Percentiles rank a stretch among this genome's conserved stretches.
Evolutionary conservation across 2,329 filamentous ascomycete genomes (phyloP).

Genomic region (Penicillium psychrosexuale): DNA sequence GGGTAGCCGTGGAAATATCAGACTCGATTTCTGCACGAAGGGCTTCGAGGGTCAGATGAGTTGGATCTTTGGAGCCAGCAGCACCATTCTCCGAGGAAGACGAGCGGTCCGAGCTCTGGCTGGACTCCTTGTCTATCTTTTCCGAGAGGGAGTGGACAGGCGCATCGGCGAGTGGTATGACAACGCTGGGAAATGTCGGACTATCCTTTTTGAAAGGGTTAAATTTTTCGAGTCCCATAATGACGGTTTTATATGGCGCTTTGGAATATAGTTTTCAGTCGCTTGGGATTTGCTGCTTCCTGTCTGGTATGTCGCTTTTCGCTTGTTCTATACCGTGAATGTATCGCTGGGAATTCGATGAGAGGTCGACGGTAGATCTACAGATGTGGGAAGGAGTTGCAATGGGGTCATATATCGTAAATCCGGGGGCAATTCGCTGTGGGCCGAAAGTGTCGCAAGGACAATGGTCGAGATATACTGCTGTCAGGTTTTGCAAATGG

Average conservation of each 20-base stretch:
- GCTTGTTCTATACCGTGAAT: background rate
- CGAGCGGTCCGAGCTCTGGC: constrained; percentile 32
- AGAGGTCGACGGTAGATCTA: constrained; percentile 11
- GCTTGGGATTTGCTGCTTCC: constrained; percentile 11
- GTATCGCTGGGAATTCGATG: background rate
- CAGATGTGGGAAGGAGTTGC: constrained; percentile 6
- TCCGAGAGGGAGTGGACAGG: constrained; percentile 36
- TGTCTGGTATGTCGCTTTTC: constrained; percentile 1
- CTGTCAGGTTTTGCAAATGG: background rate
- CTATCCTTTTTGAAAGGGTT: constrained; percentile 53
- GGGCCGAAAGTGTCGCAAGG: constrained; percentile 1
- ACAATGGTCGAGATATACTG: constrained; percentile 6
- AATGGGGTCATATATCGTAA: constrained; percentile 6
- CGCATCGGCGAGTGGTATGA: constrained; percentile 50
- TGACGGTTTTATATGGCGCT: constrained; percentile 17
- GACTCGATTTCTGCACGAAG: constrained; percentile 65
- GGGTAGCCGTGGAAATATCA: constrained; percentile 54
- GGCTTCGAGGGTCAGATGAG: constrained; percentile 62
- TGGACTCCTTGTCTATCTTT: constrained; percentile 36
- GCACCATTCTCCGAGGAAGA: constrained; percentile 41
- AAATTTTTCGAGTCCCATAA: constrained; percentile 34
- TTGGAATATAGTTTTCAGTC: constrained; percentile 5
- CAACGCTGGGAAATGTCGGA: constrained; percentile 49
- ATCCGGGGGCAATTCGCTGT: background rate
- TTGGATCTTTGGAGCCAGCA: constrained; percentile 35